Base-by-base conservation (phyloP, 1,284 basidiomycete species). In the Ganoderma resinaceum region DNA sequence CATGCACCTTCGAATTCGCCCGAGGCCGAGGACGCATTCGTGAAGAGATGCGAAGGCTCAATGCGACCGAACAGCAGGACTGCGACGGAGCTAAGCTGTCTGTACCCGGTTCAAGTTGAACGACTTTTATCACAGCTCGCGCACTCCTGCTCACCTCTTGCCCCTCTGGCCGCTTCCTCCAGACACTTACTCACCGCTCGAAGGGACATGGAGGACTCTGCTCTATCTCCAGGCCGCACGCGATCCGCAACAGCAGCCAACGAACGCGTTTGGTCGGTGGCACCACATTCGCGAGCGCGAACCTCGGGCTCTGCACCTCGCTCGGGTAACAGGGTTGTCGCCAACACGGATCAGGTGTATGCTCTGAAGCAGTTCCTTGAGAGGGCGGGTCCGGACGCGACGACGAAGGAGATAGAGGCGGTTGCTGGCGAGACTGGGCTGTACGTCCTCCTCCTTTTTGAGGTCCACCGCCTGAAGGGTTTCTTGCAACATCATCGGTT, bases 391-490 rank as follows among this genome's bases (percentile, higher is more conserved):
- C 62, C 65, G 6, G 69, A 67, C 29, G 55, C 66, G 12, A 68
- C 72, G 3, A 72, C 70, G 67, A 68, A 69, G 23, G 71, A 74
- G 26, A 43, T 75, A n/a, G 66, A 55, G 18, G 68, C 63, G 42
- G 68, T 61, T 3, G 65, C 66, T 1, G 55, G 42, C 18, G 75
- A 72, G 62, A 76, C 75, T 1, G 75, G 75, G 16, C 66, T 76
- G 75, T 76, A 46, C 58, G 75, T 73, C n/a, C 31, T 31, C 14
- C 3, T 52, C 18, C 5, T 16, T 33, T 8, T 18, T 33, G 16
- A 16, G 43, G 18, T 43, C 42, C 9, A 20, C 20, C 5, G n/a
- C 14, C 42, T 49, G 12, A 49, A 29, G n/a, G n/a, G n/a, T n/a
- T n/a, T n/a, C n/a, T n/a, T n/a, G n/a, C 58, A n/a, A 40, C 20